Evolutionary conservation across 2,329 filamentous ascomycete genomes (phyloP), one percentile per base, ranked within the genome.

Genomic region (Clonostachys byssicola): DNA sequence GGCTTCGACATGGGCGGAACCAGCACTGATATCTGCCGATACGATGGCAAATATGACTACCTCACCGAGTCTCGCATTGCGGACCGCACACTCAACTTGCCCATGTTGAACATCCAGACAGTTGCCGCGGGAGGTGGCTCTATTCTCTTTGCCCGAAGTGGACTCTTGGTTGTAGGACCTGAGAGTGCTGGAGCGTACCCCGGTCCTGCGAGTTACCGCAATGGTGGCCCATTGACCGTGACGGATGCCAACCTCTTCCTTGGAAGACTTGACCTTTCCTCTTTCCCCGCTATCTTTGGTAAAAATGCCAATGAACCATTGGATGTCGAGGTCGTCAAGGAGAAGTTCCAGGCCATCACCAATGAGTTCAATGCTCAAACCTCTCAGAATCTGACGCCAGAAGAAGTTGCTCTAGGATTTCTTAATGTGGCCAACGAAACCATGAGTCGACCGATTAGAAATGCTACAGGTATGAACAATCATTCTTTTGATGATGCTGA

Each of bases 391-490:
- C 54, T 66, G 18, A 62, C 59, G 0, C 49, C 60, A 0, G 61
- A 67, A 34, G 63, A 68, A 14, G 58, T 68, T 36, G 86, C 87
- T 0, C 82, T 83, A 51, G 88, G 87, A 0, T 89, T 89, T 56
- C 76, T 90, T 57, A 82, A 86, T 50, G 83, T 90, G 40, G 86
- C 86, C 4, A 89, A 89, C 52, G 85, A 88, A 63, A 82, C 85
- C 0, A 89, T 90, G 86, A 84, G 82, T 4, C 72, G 87, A 34
- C 88, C 88, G 0, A 91, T 92, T 50, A 77, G 88, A 42, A 88
- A 85, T 38, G 67, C 89, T 43, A 90, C 86, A 9, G 50, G 49
- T 42, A 36, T 20, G 5, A 34, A 30, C 1, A 1, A 30, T 30
- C 23, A 35, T 14, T 39, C 40, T 20, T 40, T 34, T 41, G 34